Base-by-base conservation (phyloP, 371 early-diverging fungal genomes). In the Mucor mucedo region DNA sequence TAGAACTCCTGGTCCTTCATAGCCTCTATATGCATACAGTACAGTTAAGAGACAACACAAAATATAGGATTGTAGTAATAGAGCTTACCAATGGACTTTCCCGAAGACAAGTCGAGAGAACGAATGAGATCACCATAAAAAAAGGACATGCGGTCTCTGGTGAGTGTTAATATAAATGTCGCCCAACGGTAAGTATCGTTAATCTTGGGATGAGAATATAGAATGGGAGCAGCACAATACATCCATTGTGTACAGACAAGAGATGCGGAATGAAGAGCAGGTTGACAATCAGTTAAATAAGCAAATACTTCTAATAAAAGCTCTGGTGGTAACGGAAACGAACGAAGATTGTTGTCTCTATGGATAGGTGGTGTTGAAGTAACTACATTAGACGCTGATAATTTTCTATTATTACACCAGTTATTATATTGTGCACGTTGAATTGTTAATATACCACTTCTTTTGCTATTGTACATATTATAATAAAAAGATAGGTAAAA, bases 121-220 rank as follows among this genome's bases (percentile, higher is more conserved):
- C 63, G 59, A 27, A 76, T 66, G 48, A 70, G 69, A 57, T 58
- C 62, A 40, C 74, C 79, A 59, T 75, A 79, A 9, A 60, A 44
- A 52, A 68, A 76, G 2, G 77, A 54, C 47, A 66, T 64, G 41
- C 70, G 68, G 30, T 60, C 63, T 45, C 84, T 80, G 30, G 78
- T 82, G 16, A 89, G 52, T 2, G 87, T 82, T 45, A 84, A 71
- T 35, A 85, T 73, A 66, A 89, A 87, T 0, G 78, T 78, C 1
- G 89, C 89, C 87, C 87, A 89, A 10, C 75, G 73, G 50, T 82
- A 81, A 3, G 88, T 88, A 56, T 80, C 75, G 11, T 69, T 55
- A 33, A 88, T 77, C 30, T 68, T 56, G n/a, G 81, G 81, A 58
- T 73, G 73, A 21, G 76, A 74, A 54, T 86, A 88, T 0, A 88